Evolutionary conservation across 129 eudicot genomes (phyloP), one percentile per base, ranked within the genome.

Genomic region (Helianthus tuberosus): DNA sequence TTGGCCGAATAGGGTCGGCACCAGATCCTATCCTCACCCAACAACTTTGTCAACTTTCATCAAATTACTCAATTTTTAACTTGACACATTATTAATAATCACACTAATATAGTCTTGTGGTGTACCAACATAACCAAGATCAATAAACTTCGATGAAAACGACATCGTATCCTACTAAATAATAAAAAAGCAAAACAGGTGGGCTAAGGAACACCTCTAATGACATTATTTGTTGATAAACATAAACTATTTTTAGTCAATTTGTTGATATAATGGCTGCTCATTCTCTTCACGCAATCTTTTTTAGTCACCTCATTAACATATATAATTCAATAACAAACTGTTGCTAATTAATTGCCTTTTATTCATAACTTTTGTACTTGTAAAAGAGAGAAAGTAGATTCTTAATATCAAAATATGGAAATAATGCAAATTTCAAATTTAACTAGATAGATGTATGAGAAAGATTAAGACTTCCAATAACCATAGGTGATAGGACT

Each of bases 231-330:
- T 73, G 49, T 73, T 44, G 69, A 60, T 73, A 73, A 4, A 6
- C 38, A 73, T 49, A 49, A 73, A 43, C 69, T 73, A 73, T 60
- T 60, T 73, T 46, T 73, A 48, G 77, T 73, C 60, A n/a, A n/a
- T 25, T 59, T 73, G 69, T 63, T 74, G 11, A 20, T 4, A 25
- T 10, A n/a, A 52, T 32, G 55, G 82, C 66, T 51, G 13, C 77
- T 71, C 77, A 12, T 70, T 51, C 49, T 14, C 23, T 51, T 46
- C 77, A 71, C 82, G 77, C 59, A 71, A 77, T 75, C n/a, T 67
- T 39, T 64, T 75, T 23, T 27, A 41, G 46, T 48, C 65, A 72
- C 43, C 55, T 57, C 76, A 44, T 6, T 72, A 32, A n/a, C n/a
- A n/a, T n/a, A n/a, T n/a, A n/a, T n/a, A n/a, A n/a, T n/a, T n/a